Percentiles rank a stretch among this genome's conserved stretches.
These are phyloP conservation scores for Flaveria sonorensis DNA, from an alignment of 129 eudicot genomes.

Conservation along the genomic window DNA sequence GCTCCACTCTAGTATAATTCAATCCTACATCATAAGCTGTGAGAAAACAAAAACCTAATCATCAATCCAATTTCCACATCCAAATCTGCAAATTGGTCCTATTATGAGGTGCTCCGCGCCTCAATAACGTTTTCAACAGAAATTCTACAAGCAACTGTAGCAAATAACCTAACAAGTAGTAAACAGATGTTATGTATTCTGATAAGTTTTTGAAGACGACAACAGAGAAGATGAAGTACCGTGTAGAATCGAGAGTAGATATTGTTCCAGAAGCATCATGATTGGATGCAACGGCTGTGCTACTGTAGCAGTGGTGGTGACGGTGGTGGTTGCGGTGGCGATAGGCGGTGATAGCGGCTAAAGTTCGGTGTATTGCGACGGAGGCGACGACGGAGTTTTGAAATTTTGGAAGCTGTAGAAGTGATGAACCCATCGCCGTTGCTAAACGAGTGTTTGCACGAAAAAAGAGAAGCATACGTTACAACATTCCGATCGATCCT, in stretches of 20 bases:
- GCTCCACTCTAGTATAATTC: not conserved
- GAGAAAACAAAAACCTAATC: not conserved
- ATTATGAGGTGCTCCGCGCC: not conserved
- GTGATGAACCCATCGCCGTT: slow-evolving; percentile 40
- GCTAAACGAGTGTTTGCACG: too few relatives aligned
- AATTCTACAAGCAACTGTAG: not conserved
- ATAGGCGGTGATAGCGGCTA: not conserved
- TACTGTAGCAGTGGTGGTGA: not conserved
- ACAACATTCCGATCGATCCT: too few relatives aligned
- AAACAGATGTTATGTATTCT: too few relatives aligned
- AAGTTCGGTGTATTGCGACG: slow-evolving; percentile 9
- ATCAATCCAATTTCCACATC: not conserved
- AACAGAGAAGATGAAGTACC: slow-evolving; percentile 34
- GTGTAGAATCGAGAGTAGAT: slow-evolving; percentile 29
- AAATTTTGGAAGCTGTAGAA: slow-evolving; percentile 27
- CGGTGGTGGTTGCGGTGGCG: not conserved
- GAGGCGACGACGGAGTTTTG: slow-evolving; percentile 34
- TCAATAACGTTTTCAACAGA: not conserved
- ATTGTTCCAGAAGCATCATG: slow-evolving; percentile 34
- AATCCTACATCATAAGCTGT: not conserved
- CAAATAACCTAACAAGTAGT: too few relatives aligned
- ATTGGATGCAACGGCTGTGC: slow-evolving; percentile 34
- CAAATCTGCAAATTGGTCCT: not conserved
- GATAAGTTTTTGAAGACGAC: too few relatives aligned
- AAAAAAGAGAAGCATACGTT: too few relatives aligned